A percentile compares a stretch with the other conserved stretches of the same genome.
phyloP scores from a whole-genome alignment of 2,329 filamentous ascomycete species.

The Mycogone perniciosa region DNA sequence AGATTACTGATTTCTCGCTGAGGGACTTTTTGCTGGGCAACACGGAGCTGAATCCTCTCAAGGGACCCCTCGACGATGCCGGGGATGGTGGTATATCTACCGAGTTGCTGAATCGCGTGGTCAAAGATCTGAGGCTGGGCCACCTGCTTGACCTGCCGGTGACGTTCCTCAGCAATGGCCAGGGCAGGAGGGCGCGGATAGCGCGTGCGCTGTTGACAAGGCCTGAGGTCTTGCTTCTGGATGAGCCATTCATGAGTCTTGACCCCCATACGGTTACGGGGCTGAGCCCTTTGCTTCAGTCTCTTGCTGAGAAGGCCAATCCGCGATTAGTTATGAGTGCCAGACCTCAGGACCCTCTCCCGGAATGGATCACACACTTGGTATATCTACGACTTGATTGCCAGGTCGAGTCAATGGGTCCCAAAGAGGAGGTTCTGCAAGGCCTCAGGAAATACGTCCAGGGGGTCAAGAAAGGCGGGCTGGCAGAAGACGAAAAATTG shows the following conservation, averaged over 20 bases:
- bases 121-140: constrained; percentile 62
- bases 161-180: constrained; percentile 86
- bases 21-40: constrained; percentile 75
- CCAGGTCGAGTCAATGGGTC: constrained; percentile 58
- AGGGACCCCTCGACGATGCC: constrained; percentile 29
- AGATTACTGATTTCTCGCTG: constrained; percentile 82
- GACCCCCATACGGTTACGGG: constrained; percentile 74
- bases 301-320: constrained; percentile 57
- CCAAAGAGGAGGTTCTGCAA: constrained; percentile 55
- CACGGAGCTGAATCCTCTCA: constrained; percentile 70
- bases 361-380: constrained; percentile 85
- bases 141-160: constrained; percentile 74
- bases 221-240: constrained; percentile 77
- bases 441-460: constrained; percentile 43
- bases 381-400: constrained; percentile 64
- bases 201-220: constrained; percentile 73
- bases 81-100: constrained; percentile 43
- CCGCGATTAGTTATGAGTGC: constrained; percentile 73
- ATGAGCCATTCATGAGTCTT: constrained; percentile 94
- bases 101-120: constrained; percentile 53
- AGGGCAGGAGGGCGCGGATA: constrained; percentile 80
- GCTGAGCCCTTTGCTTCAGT: constrained; percentile 64
- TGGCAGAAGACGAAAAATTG: constrained; percentile 41
- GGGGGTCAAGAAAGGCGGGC: constrained; percentile 38
- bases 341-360: constrained; percentile 78